phyloP scores from a whole-genome alignment of 2,329 filamentous ascomycete genomes.

The Fusarium verrucosum region DNA sequence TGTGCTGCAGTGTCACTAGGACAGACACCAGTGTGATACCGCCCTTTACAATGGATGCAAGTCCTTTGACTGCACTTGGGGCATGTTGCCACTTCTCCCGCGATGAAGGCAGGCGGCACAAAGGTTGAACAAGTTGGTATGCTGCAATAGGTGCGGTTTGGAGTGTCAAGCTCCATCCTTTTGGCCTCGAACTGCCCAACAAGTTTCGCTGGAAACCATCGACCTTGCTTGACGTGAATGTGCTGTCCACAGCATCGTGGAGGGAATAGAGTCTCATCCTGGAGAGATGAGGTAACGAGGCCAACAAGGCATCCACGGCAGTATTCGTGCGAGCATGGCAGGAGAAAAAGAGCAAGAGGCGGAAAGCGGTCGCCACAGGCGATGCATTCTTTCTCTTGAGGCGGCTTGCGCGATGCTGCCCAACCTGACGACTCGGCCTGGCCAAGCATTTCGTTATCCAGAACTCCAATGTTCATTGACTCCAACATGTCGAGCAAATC shows the following conservation, averaged over 20 bases:
- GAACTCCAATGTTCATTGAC: background rate
- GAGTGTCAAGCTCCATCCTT: conserved; percentile 58
- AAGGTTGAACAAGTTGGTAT: conserved; percentile 57
- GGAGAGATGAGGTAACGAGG: conserved; percentile 56
- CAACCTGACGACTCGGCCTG: background rate
- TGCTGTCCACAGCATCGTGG: conserved; percentile 60
- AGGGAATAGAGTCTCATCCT: conserved; percentile 63
- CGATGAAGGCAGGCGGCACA: conserved; percentile 50
- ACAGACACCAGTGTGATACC: conserved; percentile 58
- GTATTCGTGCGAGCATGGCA: conserved; percentile 59
- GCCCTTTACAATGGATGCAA: conserved; percentile 60
- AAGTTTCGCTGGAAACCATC: conserved; percentile 51
- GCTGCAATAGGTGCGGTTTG: conserved; percentile 62
- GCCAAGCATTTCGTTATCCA: fast-evolving
- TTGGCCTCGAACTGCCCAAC: conserved; percentile 54
- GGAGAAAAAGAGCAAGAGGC: fast-evolving
- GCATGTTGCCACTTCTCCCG: conserved; percentile 53
- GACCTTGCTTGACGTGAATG: conserved; percentile 50
- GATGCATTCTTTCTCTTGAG: background rate
- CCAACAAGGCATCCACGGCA: conserved; percentile 58
- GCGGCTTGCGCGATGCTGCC: background rate
- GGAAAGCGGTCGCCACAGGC: conserved; percentile 1
- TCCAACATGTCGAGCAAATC: background rate
- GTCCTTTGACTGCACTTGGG: conserved; percentile 55
- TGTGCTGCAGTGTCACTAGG: conserved; percentile 54